These are phyloP conservation scores for Craspedostauros australis DNA, from an alignment of 108 stramenopile genomes.

Conservation along the genomic window DNA sequence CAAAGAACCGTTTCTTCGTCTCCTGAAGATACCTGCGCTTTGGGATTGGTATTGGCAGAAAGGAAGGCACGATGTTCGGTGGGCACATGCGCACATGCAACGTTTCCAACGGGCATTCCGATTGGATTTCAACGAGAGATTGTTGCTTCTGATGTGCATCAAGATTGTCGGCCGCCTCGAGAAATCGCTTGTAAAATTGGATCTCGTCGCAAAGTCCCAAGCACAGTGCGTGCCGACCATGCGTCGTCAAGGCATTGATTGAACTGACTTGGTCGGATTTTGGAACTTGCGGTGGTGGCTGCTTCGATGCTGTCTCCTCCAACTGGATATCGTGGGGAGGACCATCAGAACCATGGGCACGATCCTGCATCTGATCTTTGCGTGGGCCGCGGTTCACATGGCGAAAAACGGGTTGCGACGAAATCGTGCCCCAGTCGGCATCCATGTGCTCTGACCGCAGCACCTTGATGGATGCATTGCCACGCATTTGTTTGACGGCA, in stretches of 20 bases:
- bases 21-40: slow-evolving; percentile 9
- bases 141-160: slow-evolving; percentile 3
- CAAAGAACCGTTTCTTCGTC: slow-evolving; percentile 25
- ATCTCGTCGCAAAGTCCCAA: slow-evolving; percentile 25
- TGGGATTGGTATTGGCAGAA: slow-evolving; percentile 12
- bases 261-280: too few species aligned
- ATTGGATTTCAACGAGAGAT: slow-evolving; percentile 16
- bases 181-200: slow-evolving; percentile 20
- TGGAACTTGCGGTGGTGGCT: too few species aligned
- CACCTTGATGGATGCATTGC: not conserved
- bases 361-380: not conserved
- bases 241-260: too few species aligned
- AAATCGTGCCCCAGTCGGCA: slow-evolving; percentile 17
- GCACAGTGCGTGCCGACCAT: too few species aligned
- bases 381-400: slow-evolving; percentile 7
- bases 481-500: not conserved
- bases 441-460: slow-evolving; percentile 24
- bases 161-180: slow-evolving; percentile 9
- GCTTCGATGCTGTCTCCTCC: too few species aligned
- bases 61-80: slow-evolving; percentile 12
- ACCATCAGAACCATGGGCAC: too few species aligned
- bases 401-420: slow-evolving; percentile 18
- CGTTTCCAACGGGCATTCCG: slow-evolving; percentile 15
- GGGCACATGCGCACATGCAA: not conserved
- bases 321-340: too few species aligned